These are phyloP conservation scores for Rosa lucieae DNA, from an alignment of 306 rosid species.

Conservation along the genomic window DNA sequence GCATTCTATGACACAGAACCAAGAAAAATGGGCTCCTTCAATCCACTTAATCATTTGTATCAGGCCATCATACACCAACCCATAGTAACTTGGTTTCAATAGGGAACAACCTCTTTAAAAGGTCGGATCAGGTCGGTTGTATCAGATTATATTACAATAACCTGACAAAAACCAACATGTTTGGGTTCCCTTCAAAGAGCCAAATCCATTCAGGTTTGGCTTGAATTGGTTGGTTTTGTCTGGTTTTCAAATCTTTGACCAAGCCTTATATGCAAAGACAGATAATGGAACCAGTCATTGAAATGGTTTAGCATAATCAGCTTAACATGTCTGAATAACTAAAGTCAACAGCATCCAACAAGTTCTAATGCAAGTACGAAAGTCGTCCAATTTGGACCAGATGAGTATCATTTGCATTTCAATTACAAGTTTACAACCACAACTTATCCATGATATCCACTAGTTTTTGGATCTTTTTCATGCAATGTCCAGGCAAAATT, in stretches of 20 bases:
- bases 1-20: background rate
- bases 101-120: background rate
- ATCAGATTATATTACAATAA: background rate
- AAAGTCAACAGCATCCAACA: background rate
- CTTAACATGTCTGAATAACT: background rate
- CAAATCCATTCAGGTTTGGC: background rate
- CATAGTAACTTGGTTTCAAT: background rate
- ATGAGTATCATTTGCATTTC: background rate
- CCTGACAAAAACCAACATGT: constrained; percentile 9
- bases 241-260: background rate
- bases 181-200: background rate
- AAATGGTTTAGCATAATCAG: background rate
- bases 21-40: background rate
- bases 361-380: background rate
- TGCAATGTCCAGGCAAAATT: background rate
- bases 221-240: background rate
- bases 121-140: background rate
- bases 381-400: background rate
- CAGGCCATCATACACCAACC: background rate
- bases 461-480: background rate
- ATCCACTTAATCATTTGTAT: background rate
- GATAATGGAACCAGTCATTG: background rate
- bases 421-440: background rate
- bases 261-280: background rate
- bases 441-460: background rate